phyloP scores from a whole-genome alignment of 1,139 yeast species.

The Maudiozyma humilis region DNA sequence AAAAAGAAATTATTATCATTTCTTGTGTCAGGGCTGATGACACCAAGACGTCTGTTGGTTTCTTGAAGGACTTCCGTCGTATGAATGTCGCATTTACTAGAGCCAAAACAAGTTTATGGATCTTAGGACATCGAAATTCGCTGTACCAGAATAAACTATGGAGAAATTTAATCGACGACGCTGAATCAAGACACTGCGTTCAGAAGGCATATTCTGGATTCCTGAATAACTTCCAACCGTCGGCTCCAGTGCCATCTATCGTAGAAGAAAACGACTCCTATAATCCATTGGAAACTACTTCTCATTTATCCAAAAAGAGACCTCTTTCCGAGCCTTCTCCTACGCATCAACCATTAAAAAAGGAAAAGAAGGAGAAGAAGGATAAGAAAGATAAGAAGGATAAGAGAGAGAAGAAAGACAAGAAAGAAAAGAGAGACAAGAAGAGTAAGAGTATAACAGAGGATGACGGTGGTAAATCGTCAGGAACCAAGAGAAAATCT shows the following conservation, averaged over 20 bases:
- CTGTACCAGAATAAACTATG: slow-evolving; percentile 59
- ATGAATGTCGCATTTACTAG: slow-evolving; percentile 95
- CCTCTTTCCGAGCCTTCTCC: slow-evolving; percentile 1
- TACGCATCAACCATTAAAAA: neutral
- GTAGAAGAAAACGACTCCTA: slow-evolving; percentile 18
- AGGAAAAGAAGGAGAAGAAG: neutral
- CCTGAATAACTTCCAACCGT: slow-evolving; percentile 10
- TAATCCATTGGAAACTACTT: slow-evolving; percentile 14
- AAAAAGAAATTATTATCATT: slow-evolving; percentile 84
- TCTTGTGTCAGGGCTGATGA: slow-evolving; percentile 89
- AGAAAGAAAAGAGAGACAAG: slow-evolving; percentile 6
- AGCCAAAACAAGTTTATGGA: slow-evolving; percentile 88
- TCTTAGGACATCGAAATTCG: slow-evolving; percentile 69
- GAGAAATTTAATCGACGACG: slow-evolving; percentile 58
- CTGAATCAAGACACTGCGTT: slow-evolving; percentile 40
- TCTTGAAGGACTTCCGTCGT: slow-evolving; percentile 80
- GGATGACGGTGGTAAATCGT: neutral
- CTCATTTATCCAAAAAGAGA: slow-evolving; percentile 6
- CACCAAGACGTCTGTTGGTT: slow-evolving; percentile 56
- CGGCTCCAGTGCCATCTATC: slow-evolving; percentile 9
- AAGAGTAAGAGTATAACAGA: slow-evolving; percentile 1
- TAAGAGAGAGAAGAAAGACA: neutral
- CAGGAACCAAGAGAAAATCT: slow-evolving; percentile 28
- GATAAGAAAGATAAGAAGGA: slow-evolving; percentile 1
- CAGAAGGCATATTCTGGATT: slow-evolving; percentile 33